Conservation (phyloP, 192 early-diverging fungal species). For the Anaeromyces robustus region DNA sequence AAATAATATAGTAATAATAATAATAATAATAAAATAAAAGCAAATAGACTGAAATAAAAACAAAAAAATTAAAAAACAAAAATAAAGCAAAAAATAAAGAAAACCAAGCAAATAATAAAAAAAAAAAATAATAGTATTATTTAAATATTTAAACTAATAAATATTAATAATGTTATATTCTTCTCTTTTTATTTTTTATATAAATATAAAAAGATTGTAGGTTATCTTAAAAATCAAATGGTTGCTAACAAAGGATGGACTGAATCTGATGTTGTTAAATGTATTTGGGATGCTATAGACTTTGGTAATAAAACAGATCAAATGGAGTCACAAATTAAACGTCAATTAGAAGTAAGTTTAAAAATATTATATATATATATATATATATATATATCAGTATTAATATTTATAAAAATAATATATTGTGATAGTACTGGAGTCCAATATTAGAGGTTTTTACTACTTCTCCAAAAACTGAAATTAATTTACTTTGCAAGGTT, state of each 20-base stretch:
- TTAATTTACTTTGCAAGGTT: conserved; percentile 67
- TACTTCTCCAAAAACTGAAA: conserved; percentile 67
- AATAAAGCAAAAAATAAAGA: too few species aligned
- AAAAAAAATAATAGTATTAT: too few species aligned
- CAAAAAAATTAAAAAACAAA: too few species aligned
- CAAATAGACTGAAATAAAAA: too few species aligned
- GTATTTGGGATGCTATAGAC: conserved; percentile 77
- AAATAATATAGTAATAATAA: too few species aligned
- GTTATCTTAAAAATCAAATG: conserved; percentile 46
- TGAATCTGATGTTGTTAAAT: conserved; percentile 56
- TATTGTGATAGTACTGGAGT: conserved; percentile 45
- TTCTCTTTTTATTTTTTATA: conserved; percentile 2
- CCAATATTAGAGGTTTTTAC: conserved; percentile 59
- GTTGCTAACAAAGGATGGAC: conserved; percentile 45
- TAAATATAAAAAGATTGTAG: conserved; percentile 28
- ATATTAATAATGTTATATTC: too few species aligned
- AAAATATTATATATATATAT: conserved; percentile 3
- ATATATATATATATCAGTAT: conserved; percentile 1
- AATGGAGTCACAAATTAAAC: conserved; percentile 55
- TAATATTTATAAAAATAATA: too few species aligned
- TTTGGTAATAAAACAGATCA: conserved; percentile 68
- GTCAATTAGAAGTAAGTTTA: conserved; percentile 34
- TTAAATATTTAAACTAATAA: too few species aligned
- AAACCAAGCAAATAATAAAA: too few species aligned
- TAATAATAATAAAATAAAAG: too few species aligned